phyloP scores from a whole-genome alignment of 306 rosid species.

The Boehmeria nivea region DNA sequence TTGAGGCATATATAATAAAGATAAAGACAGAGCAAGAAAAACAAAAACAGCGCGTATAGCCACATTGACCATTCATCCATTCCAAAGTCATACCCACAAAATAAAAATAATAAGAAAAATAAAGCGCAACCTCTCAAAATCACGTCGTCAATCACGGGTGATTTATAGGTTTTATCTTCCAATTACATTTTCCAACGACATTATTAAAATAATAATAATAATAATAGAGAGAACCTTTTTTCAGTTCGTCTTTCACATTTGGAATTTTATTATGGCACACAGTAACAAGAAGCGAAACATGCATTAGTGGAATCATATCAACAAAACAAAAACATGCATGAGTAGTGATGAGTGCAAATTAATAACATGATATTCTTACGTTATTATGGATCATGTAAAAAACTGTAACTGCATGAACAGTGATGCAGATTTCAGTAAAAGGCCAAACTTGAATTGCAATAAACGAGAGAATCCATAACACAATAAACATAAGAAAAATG shows the following conservation, averaged over 20 bases:
- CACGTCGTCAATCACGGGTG: conserved; percentile 34
- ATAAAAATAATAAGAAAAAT: no score
- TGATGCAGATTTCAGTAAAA: no score
- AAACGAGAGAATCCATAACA: not conserved
- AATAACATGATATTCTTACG: not conserved
- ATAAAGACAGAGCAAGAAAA: not conserved
- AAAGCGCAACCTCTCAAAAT: conserved; percentile 15
- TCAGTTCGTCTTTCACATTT: not conserved
- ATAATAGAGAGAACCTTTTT: not conserved
- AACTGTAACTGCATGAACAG: no score
- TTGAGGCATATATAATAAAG: not conserved
- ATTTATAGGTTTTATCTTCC: not conserved
- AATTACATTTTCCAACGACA: conserved; percentile 1
- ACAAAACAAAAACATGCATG: no score
- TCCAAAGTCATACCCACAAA: no score
- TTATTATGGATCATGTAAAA: no score
- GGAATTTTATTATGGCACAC: not conserved
- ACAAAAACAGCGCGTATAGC: not conserved
- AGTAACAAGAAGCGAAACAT: not conserved
- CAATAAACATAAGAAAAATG: not conserved
- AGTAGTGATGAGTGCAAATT: not conserved
- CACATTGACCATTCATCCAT: conserved; percentile 7
- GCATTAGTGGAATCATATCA: not conserved
- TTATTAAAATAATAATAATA: not conserved
- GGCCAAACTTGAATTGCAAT: not conserved